Conservation (phyloP, 257 asterid species). For the Linaria vulgaris region DNA sequence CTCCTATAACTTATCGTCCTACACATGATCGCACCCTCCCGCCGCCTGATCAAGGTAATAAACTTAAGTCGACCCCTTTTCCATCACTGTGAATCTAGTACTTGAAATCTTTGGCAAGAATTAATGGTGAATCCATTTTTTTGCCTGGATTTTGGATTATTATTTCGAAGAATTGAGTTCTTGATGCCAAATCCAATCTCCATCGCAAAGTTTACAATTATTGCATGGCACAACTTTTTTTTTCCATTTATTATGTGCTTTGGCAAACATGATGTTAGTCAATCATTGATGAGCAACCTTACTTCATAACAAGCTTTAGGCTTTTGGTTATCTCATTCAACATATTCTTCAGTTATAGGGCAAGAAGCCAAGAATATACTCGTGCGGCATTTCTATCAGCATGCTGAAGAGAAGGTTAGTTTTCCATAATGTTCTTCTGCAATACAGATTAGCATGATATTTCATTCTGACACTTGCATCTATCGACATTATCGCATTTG, state of each 20-base stretch:
- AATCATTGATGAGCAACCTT: not conserved
- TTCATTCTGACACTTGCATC: not conserved
- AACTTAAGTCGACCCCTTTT: too few relatives aligned
- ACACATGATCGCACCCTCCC: constrained; percentile 50
- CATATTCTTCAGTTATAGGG: constrained; percentile 27
- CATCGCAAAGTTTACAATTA: too few relatives aligned
- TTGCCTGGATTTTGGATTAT: too few relatives aligned
- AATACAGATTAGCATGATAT: not conserved
- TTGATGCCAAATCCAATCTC: too few relatives aligned
- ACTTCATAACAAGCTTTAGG: not conserved
- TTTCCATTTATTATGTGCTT: too few relatives aligned
- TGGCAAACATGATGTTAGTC: not conserved
- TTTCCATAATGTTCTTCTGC: not conserved
- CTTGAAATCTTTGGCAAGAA: too few relatives aligned
- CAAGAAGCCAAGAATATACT: constrained; percentile 42
- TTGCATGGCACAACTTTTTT: too few relatives aligned
- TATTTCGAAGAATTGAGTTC: too few relatives aligned
- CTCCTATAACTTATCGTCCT: constrained; percentile 40
- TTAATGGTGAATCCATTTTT: too few relatives aligned
- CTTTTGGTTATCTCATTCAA: constrained; percentile 1
- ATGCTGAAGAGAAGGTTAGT: constrained; percentile 43
- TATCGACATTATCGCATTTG: not conserved
- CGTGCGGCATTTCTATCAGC: constrained; percentile 42
- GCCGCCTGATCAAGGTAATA: constrained; percentile 50
- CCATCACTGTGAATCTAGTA: too few relatives aligned